Conservation (phyloP, 208 protist genomes). For the Strigomonas oncopelti region DNA sequence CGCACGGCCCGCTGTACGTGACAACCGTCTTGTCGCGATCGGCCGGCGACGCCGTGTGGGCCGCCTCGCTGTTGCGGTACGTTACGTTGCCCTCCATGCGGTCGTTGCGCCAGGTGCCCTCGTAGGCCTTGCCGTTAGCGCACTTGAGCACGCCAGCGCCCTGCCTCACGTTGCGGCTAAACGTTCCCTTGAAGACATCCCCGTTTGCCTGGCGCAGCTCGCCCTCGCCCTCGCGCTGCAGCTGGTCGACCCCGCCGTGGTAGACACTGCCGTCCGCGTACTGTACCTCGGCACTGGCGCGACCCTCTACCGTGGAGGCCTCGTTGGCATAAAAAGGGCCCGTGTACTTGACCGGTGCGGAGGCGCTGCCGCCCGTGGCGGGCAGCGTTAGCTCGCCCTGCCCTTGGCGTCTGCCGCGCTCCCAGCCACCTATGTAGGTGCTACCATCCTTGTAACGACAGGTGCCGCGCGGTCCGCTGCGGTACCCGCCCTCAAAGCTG, state of each 20-base stretch:
- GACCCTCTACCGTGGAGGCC: constrained; percentile 13
- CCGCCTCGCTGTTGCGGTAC: constrained; percentile 4
- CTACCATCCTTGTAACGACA: constrained; percentile 73
- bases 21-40: constrained; percentile 16
- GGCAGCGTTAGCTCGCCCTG: constrained; percentile 49
- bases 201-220: constrained; percentile 44
- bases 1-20: constrained; percentile 60
- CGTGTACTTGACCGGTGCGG: constrained; percentile 35
- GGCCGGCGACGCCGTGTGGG: not conserved
- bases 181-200: constrained; percentile 59
- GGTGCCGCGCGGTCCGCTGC: constrained; percentile 51
- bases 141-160: constrained; percentile 51
- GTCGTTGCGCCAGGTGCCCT: constrained; percentile 43
- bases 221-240: constrained; percentile 57
- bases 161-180: constrained; percentile 41
- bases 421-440: constrained; percentile 73
- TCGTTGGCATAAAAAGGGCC: constrained; percentile 55
- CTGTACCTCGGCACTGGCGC: constrained; percentile 34
- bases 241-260: constrained; percentile 36
- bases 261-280: constrained; percentile 76
- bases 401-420: constrained; percentile 58
- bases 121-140: constrained; percentile 34
- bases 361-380: constrained; percentile 3
- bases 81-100: constrained; percentile 9
- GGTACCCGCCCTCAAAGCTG: constrained; percentile 43